Base-by-base conservation (phyloP, 2,329 filamentous ascomycete species). In the Hymenoscyphus albidus region DNA sequence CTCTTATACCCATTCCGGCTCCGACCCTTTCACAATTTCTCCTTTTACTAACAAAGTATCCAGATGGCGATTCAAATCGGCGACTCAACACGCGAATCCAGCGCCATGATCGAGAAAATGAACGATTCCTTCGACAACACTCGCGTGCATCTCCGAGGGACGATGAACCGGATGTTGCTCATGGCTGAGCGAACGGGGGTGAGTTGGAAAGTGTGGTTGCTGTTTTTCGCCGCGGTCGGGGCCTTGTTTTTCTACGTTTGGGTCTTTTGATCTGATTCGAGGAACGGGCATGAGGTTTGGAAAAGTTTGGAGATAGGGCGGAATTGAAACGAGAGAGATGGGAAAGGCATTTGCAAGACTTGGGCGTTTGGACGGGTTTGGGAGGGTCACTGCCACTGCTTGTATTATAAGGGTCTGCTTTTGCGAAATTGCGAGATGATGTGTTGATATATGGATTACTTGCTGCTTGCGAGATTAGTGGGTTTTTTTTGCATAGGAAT, bases 171-270 rank as follows among this genome's bases (percentile, higher is more conserved):
- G 65, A 99, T 99, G 95, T 79, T 98, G 70, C 76, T 94, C 62
- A 99, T 99, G 95, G 95, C 95, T 4, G 86, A 98, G 80, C 84
- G 88, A 73, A 96, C 93, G 1, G 95, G 95, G n/a, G 89, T 99
- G 10, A 89, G 93, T 73, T 99, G 95, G 95, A 94, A 86, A 78
- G 90, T 93, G 64, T 99, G 95, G 95, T 77, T 97, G 61, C 83
- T 81, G 55, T 99, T 99, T 79, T 97, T 99, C 76, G 83, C 87
- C 5, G 90, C 88, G 42, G 91, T 98, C 18, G 85, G 89, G 68
- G 75, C 94, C 63, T 77, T 98, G 70, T 99, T 99, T 77, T 86
- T 87, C 70, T 99, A 94, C 77, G 94, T 98, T 65, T 97, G 94
- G 93, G 77, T 97, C 66, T 95, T 91, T 74, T 94, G 76, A 83